phyloP scores from a whole-genome alignment of 306 rosid species.

The Citrullus amarus region DNA sequence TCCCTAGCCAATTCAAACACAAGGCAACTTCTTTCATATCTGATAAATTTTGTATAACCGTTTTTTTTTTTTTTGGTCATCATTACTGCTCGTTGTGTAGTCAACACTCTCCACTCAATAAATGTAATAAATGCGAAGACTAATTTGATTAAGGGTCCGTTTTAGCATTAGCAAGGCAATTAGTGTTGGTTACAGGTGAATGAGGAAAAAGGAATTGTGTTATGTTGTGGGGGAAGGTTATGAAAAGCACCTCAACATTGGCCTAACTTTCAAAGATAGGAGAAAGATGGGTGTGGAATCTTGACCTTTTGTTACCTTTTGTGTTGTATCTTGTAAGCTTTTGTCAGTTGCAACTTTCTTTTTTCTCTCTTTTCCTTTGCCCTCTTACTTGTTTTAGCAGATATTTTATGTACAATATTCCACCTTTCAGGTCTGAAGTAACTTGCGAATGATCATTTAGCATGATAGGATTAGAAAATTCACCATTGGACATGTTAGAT shows the following conservation, averaged over 20 bases:
- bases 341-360: not conserved
- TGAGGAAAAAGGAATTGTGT: not conserved
- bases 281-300: slow-evolving; percentile 60
- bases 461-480: not conserved
- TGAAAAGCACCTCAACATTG: slow-evolving; percentile 21
- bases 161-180: not conserved
- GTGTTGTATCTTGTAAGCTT: slow-evolving; percentile 1
- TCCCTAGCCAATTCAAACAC: not conserved
- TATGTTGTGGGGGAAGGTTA: not conserved
- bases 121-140: not conserved
- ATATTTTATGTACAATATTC: slow-evolving; percentile 1
- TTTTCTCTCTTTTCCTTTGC: not conserved
- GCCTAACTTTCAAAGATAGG: slow-evolving; percentile 37
- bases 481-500: not conserved
- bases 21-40: not conserved
- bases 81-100: not conserved
- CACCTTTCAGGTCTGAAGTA: not conserved
- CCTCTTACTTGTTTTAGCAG: not conserved
- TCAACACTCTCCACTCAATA: slow-evolving; percentile 4
- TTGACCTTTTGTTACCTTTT: slow-evolving; percentile 33
- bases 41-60: not conserved
- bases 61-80: not conserved
- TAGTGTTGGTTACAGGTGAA: not conserved
- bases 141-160: not conserved
- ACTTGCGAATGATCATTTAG: not conserved